Conservation (phyloP, 192 early-diverging fungal genomes). For the Gryganskiella cystojenkinii region DNA sequence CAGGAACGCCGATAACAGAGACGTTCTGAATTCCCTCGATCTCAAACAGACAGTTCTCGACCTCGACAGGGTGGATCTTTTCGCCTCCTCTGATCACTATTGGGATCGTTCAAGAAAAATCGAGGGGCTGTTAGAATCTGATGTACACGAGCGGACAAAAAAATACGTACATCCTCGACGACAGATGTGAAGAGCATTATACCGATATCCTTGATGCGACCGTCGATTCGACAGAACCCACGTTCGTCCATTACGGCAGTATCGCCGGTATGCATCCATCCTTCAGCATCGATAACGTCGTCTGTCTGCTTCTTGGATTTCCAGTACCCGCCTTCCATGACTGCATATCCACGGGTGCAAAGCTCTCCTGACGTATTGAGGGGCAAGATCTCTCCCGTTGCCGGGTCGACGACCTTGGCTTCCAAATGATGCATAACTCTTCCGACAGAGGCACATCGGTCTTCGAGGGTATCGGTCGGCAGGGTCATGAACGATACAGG, state of each 20-base stretch:
- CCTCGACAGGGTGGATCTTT: slow-evolving; percentile 60
- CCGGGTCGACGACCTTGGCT: slow-evolving; percentile 59
- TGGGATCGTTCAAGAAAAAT: neutral
- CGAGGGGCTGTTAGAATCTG: neutral
- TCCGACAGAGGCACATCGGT: slow-evolving; percentile 58
- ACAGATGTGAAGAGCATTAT: neutral
- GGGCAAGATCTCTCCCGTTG: slow-evolving; percentile 51
- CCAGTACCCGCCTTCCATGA: slow-evolving; percentile 63
- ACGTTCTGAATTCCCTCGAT: slow-evolving; percentile 54
- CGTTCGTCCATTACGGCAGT: slow-evolving; percentile 55
- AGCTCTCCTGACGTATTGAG: slow-evolving; percentile 52
- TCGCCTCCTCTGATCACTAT: slow-evolving; percentile 64
- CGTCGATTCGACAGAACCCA: slow-evolving; percentile 60
- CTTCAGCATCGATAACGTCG: slow-evolving; percentile 48
- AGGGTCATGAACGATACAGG: slow-evolving; percentile 54
- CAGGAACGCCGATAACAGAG: slow-evolving; percentile 60
- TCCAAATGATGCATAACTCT: slow-evolving; percentile 56
- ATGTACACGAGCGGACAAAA: neutral
- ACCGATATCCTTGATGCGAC: slow-evolving; percentile 60
- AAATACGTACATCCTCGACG: too few relatives aligned
- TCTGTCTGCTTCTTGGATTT: slow-evolving; percentile 51
- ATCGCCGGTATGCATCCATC: slow-evolving; percentile 64
- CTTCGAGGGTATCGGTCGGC: slow-evolving; percentile 28
- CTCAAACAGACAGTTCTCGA: slow-evolving; percentile 58
- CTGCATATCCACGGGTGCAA: slow-evolving; percentile 52